These are phyloP conservation scores for Penicillium sp. DNA, from an alignment of 2,329 filamentous ascomycete genomes.

Conservation along the genomic window DNA sequence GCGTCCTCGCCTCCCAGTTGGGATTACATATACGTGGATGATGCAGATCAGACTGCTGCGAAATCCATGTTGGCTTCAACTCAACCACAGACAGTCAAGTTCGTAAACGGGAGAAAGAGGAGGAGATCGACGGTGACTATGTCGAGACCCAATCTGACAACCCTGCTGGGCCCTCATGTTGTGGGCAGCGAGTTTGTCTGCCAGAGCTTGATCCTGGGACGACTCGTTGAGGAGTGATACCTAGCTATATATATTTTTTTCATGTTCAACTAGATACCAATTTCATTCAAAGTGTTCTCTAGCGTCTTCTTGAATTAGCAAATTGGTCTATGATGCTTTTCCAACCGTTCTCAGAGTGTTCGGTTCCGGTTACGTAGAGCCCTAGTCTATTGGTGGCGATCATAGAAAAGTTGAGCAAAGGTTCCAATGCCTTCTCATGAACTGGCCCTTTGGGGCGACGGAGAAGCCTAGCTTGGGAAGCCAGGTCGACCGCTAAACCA, in stretches of 20 bases:
- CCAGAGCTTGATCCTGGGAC: constrained; percentile 87
- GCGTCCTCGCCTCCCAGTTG: constrained; percentile 52
- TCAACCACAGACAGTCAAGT: constrained; percentile 33
- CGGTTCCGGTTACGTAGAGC: neutral
- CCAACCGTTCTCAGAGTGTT: neutral
- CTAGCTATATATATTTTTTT: neutral
- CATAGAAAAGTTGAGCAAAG: neutral
- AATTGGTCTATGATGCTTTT: neutral
- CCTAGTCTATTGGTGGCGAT: neutral
- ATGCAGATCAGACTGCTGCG: constrained; percentile 59
- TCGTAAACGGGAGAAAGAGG: constrained; percentile 47
- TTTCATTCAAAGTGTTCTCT: constrained; percentile 8
- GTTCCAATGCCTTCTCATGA: neutral
- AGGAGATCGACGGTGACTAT: constrained; percentile 39
- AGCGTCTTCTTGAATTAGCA: neutral
- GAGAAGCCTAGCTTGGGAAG: constrained; percentile 11
- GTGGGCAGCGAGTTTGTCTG: constrained; percentile 85
- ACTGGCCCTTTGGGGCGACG: constrained; percentile 5
- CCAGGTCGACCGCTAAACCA: constrained; percentile 11
- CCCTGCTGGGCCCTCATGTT: constrained; percentile 61
- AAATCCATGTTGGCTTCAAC: constrained; percentile 47
- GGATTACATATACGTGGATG: constrained; percentile 80
- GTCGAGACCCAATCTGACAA: constrained; percentile 33
- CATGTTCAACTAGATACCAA: constrained; percentile 24
- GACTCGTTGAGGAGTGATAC: constrained; percentile 65